These are phyloP conservation scores for Trapa bicornis DNA, from an alignment of 345 rosid species.

Conservation along the genomic window DNA sequence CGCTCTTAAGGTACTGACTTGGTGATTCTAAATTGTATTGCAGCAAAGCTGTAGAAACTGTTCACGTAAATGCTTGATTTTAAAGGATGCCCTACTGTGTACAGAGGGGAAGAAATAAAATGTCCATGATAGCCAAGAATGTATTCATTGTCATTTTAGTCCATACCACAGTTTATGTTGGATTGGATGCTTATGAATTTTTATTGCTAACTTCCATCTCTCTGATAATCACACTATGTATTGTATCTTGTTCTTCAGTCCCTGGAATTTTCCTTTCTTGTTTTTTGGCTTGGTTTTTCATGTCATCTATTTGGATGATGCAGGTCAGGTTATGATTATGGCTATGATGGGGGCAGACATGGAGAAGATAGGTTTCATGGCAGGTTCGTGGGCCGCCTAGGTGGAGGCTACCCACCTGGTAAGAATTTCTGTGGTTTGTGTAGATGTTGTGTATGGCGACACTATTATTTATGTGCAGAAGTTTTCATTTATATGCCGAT, in stretches of 20 bases:
- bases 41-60: not conserved
- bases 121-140: not conserved
- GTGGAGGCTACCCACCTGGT: constrained; percentile 38
- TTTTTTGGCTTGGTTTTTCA: constrained; percentile 1
- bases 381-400: constrained; percentile 50
- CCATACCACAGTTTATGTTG: not conserved
- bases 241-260: not conserved
- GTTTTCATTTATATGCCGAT: too few species aligned
- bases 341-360: constrained; percentile 74
- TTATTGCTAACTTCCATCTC: not conserved
- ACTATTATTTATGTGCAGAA: not conserved
- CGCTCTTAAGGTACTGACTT: not conserved
- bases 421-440: constrained; percentile 4
- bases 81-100: not conserved
- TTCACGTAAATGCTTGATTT: not conserved
- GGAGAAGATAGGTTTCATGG: constrained; percentile 71
- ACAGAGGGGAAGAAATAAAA: not conserved
- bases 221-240: not conserved
- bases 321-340: constrained; percentile 76
- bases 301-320: constrained; percentile 4
- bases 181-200: not conserved
- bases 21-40: not conserved
- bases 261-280: not conserved
- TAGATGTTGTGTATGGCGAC: not conserved
- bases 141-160: not conserved